A percentile compares a stretch with the other conserved stretches of the same genome.
Conservation (phyloP, 306 rosid genomes). For the Pyrus pyrifolia region DNA sequence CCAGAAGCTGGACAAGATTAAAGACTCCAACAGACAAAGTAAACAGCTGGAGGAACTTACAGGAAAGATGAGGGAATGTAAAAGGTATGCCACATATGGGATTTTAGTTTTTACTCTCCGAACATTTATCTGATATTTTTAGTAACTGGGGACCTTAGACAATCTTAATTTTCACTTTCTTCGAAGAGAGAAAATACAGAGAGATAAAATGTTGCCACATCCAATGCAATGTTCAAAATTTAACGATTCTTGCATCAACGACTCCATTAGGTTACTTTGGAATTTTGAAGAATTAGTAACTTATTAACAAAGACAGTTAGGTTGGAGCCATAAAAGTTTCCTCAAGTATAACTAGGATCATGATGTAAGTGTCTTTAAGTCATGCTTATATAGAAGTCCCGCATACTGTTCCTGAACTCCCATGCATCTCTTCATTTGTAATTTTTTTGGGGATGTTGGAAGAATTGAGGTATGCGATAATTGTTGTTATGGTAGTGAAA, state of each 20-base stretch:
- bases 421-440: background rate
- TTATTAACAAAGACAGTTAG: background rate
- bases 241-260: background rate
- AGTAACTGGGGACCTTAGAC: background rate
- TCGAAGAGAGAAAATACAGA: background rate
- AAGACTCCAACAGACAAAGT: constrained; percentile 86
- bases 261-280: background rate
- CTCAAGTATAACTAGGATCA: background rate
- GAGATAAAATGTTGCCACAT: background rate
- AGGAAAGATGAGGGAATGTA: constrained; percentile 91
- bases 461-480: background rate
- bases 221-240: background rate
- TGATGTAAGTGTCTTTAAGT: background rate
- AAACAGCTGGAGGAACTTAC: constrained; percentile 95
- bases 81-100: constrained; percentile 42
- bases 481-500: background rate
- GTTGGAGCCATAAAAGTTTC: background rate
- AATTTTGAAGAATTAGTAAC: background rate
- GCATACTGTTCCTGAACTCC: background rate
- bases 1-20: constrained; percentile 92
- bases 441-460: background rate
- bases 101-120: background rate
- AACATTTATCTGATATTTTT: background rate
- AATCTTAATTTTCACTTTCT: background rate
- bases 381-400: background rate